These are phyloP conservation scores for Xylaria bambusicola DNA, from an alignment of 495 filamentous ascomycete genomes.

Conservation along the genomic window DNA sequence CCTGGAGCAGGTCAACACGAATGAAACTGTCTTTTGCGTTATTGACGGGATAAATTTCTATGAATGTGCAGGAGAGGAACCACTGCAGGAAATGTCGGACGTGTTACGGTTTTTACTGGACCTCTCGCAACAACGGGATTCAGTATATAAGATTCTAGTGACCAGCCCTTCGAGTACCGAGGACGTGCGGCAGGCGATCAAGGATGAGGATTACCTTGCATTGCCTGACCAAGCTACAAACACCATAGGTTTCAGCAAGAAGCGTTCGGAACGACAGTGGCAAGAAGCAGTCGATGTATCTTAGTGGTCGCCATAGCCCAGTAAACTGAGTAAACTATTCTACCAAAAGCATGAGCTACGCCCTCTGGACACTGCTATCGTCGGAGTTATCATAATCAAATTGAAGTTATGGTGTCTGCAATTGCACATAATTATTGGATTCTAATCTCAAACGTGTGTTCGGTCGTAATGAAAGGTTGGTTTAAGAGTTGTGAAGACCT, in stretches of 20 bases:
- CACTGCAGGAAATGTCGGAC: neutral
- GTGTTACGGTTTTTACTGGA: neutral
- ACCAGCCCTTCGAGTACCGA: slow-evolving; percentile 4
- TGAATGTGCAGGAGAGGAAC: neutral
- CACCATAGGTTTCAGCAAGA: neutral
- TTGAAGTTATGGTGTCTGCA: no score
- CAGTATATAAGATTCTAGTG: neutral
- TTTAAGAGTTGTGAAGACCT: no score
- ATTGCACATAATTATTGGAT: no score
- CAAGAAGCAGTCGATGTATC: neutral
- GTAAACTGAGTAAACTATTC: no score
- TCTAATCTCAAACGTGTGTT: no score
- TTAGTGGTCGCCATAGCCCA: no score
- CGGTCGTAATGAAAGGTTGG: no score
- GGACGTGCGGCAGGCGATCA: slow-evolving; percentile 3
- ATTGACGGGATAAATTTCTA: slow-evolving; percentile 5
- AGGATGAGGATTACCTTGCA: slow-evolving; percentile 5
- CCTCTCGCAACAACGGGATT: neutral
- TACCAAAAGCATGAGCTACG: no score
- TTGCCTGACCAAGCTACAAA: slow-evolving; percentile 1
- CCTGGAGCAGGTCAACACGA: neutral
- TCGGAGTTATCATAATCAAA: no score
- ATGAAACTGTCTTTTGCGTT: neutral
- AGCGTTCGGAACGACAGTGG: slow-evolving; percentile 2
- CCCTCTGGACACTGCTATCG: no score